phyloP scores from a whole-genome alignment of 2,329 filamentous ascomycete species.

The Penicillium sp. region DNA sequence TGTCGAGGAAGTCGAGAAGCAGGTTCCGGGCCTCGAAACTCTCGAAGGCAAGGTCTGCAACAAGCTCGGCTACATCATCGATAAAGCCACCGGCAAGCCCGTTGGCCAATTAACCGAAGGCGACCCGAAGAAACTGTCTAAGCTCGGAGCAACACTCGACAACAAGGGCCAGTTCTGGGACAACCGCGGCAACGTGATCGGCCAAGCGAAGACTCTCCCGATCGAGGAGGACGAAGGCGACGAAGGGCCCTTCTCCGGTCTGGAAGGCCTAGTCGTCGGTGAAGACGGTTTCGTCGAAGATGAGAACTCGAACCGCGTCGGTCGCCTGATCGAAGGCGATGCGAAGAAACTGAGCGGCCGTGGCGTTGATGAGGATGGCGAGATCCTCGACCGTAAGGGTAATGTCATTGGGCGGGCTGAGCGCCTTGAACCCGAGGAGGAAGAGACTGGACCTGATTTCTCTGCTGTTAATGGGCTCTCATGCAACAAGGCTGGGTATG shows the following conservation, averaged over 20 bases:
- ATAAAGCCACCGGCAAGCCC: constrained; percentile 37
- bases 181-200: constrained; percentile 55
- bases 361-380: constrained; percentile 54
- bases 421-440: constrained; percentile 36
- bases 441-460: constrained; percentile 44
- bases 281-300: constrained; percentile 44
- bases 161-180: constrained; percentile 57
- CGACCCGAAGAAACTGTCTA: constrained; percentile 53
- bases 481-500: constrained; percentile 52
- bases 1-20: constrained; percentile 21
- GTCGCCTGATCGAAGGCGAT: constrained; percentile 50
- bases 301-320: constrained; percentile 41
- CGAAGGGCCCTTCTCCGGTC: constrained; percentile 39
- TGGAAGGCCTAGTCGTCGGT: constrained; percentile 41
- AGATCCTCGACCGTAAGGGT: constrained; percentile 54
- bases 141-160: constrained; percentile 39
- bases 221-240: constrained; percentile 31
- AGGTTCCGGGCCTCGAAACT: constrained; percentile 24
- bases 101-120: constrained; percentile 54
- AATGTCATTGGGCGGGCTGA: constrained; percentile 54
- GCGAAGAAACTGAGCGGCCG: constrained; percentile 52
- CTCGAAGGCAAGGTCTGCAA: constrained; percentile 37
- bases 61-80: constrained; percentile 40
- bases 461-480: constrained; percentile 47
- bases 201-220: constrained; percentile 45